Base-by-base conservation (phyloP, 176 grass and related monocot genomes). In the Avena atlantica region DNA sequence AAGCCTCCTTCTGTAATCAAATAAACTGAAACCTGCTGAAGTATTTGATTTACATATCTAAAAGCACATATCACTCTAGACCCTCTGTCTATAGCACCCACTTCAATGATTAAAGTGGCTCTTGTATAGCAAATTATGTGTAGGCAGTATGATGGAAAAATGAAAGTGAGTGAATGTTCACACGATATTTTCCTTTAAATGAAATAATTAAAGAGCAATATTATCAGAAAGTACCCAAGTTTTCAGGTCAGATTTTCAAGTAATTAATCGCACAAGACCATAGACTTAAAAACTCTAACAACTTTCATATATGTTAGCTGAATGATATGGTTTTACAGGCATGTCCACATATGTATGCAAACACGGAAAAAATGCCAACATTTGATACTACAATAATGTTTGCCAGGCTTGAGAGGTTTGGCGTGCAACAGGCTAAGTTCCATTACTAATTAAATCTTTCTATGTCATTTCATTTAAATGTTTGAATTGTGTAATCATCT, bases 311-410 rank as follows among this genome's bases (percentile, higher is more conserved):
- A 56, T 53, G 11, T 42, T 77, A 34, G 25, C 19, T 42, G 31
- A 65, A 56, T 64, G 36, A 34, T 16, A 21, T 10, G 5, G 69
- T 59, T 78, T 47, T 78, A 84, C 17, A 68, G 10, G 79, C n/a
- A 76, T 16, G 23, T 48, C 10, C 6, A 72, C n/a, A 76, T n/a
- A 34, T 48, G 14, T 10, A 40, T n/a, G 78, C 17, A 50, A 80
- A 53, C 13, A 81, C 2, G 57, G 15, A 9, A 8, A 37, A 80
- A 80, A 61, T 71, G 21, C 71, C 4, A 78, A 62, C n/a, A 86
- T 34, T 76, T 37, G 19, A 60, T 81, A 81, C 59, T 81, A 81
- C 59, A 75, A 85, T 61, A 53, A 74, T 74, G 29, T 51, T 27
- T 72, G 24, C 31, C 21, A 40, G 11, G n/a, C 37, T 71, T 72